Base-by-base conservation (phyloP, 257 asterid genomes). In the Solanum appendiculatum region DNA sequence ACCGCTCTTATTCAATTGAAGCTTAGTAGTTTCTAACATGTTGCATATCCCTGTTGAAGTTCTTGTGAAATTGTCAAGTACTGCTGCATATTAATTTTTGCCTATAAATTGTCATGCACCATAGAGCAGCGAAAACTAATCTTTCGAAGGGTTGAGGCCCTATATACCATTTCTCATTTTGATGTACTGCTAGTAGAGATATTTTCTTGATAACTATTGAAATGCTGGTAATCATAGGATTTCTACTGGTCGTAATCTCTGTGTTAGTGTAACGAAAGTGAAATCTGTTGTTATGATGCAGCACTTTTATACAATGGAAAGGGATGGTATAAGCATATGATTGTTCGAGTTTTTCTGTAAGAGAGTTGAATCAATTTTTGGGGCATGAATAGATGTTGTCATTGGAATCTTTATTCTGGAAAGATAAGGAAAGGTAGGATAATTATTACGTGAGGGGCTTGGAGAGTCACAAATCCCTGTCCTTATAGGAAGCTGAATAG, bases 391-490 rank as follows among this genome's bases (percentile, higher is more conserved):
- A 68, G 88, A 88, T 75, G 48, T 66, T 85, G 85, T 86, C 72
- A 64, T 81, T 86, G 85, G 84, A 83, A 91, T 85, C 86, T 72
- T 66, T 86, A 89, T 89, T 88, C 88, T 87, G 87, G 87, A 89
- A 88, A 87, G 95, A 94, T 91, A 90, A 91, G 94, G 92, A 86
- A 88, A 86, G 86, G 87, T 46, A 75, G 91, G 97, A 87, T 84
- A 86, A 88, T 86, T 87, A 91, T 91, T 88, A 88, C 85, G 88
- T 90, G 86, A 87, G 86, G 90, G 91, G 58, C 37, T 89, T 87
- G 83, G 82, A 84, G 88, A 89, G 93, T 91, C 90, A 54, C 82
- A 56, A 78, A 63, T 88, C 86, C 90, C 89, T 91, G 92, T 87
- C 93, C 85, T 86, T 74, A 84, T 91, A 73, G 92, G 82, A 86